A percentile compares a stretch with the other conserved stretches of the same genome.
phyloP scores from a whole-genome alignment of 1,284 basidiomycete species.

The Nidula niveotomentosa region DNA sequence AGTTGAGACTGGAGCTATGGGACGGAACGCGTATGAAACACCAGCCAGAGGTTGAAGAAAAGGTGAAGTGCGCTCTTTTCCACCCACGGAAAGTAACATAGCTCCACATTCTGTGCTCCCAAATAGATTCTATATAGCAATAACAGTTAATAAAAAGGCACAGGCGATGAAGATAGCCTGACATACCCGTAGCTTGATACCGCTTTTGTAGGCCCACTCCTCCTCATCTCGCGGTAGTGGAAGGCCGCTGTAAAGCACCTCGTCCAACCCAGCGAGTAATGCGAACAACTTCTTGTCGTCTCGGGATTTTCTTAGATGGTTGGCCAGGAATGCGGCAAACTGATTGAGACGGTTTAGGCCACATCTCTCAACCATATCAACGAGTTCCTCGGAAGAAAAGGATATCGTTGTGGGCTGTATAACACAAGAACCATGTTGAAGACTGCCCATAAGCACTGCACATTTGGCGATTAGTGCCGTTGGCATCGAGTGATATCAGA shows the following conservation, averaged over 20 bases:
- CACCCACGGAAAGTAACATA: constrained; percentile 60
- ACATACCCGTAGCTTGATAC: constrained; percentile 55
- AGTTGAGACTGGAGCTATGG: constrained; percentile 37
- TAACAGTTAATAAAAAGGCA: constrained; percentile 12
- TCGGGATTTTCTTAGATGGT: constrained; percentile 60
- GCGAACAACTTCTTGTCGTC: constrained; percentile 69
- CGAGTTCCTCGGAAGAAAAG: constrained; percentile 67
- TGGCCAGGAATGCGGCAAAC: constrained; percentile 65
- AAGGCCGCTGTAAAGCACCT: no score
- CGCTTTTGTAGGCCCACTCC: constrained; percentile 31
- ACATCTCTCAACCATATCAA: constrained; percentile 67
- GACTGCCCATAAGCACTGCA: constrained; percentile 62
- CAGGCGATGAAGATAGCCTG: constrained; percentile 7
- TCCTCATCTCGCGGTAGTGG: no score
- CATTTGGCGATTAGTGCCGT: constrained; percentile 19
- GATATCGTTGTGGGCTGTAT: constrained; percentile 64
- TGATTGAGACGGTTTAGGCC: constrained; percentile 70
- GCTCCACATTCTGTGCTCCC: constrained; percentile 73
- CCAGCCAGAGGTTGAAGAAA: constrained; percentile 55
- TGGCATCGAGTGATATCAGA: constrained; percentile 14
- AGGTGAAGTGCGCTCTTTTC: constrained; percentile 39
- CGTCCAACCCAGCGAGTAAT: no score
- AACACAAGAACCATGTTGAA: constrained; percentile 70
- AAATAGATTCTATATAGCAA: constrained; percentile 56
- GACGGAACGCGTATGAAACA: constrained; percentile 55